phyloP scores from a whole-genome alignment of 768 basidiomycete genomes.

The Mycena kentingensis region DNA sequence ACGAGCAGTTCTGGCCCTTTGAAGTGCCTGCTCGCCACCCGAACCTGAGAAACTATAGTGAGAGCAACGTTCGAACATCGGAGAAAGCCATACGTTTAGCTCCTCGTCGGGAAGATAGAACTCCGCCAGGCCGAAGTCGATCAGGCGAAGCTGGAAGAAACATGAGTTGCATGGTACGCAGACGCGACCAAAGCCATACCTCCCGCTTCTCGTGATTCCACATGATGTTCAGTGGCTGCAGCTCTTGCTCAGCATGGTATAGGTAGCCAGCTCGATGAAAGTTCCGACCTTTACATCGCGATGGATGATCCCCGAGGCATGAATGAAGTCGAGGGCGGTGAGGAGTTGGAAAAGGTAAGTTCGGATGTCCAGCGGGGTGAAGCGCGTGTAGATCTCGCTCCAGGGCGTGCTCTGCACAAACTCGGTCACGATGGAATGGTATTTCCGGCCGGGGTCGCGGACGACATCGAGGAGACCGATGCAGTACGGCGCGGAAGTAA shows the following conservation, averaged over 20 bases:
- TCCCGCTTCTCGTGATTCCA: constrained; percentile 59
- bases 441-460: constrained; percentile 51
- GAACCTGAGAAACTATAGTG: too few relatives aligned
- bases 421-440: constrained; percentile 58
- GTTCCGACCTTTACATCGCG: constrained; percentile 30
- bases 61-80: constrained; percentile 25
- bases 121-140: constrained; percentile 79
- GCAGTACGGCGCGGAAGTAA: constrained; percentile 61
- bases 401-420: constrained; percentile 62
- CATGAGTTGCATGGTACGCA: not conserved
- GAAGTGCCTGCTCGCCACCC: too few relatives aligned
- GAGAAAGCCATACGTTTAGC: constrained; percentile 71
- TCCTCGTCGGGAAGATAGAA: constrained; percentile 72
- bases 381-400: constrained; percentile 50
- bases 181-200: constrained; percentile 29
- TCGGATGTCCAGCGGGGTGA: constrained; percentile 59
- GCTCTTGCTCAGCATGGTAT: not conserved
- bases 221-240: constrained; percentile 59
- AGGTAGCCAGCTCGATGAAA: not conserved
- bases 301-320: too few relatives aligned
- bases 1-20: constrained; percentile 74
- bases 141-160: constrained; percentile 49
- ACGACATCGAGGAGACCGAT: constrained; percentile 60
- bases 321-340: too few relatives aligned
- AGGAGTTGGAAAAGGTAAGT: constrained; percentile 61